Base-by-base conservation (phyloP, 805 yeast genomes). In the Candida railenensis region DNA sequence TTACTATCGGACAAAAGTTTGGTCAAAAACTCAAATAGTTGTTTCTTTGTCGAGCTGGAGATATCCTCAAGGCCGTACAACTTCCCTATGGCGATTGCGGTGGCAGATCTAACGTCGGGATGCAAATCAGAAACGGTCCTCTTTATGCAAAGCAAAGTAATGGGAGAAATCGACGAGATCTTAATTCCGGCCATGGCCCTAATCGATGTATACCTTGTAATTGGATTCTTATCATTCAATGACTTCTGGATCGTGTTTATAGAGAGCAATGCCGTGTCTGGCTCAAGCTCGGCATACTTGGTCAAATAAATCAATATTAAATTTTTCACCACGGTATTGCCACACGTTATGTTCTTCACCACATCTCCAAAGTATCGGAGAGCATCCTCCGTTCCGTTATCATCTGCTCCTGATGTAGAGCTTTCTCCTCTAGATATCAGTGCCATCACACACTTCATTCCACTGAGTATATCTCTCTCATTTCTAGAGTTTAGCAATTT, bases 181-280 rank as follows among this genome's bases (percentile, higher is more conserved):
- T 82, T 76, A 47, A 94, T 84, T n/a, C 92, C 91, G 1, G 94
- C 82, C 56, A 94, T 75, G 12, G 90, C 83, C 45, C 91, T 76
- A 38, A 94, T 77, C 0, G 96, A 85, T 46, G 88, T 70, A 2
- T 91, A 78, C 51, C 98, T 72, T 15, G 77, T 71, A 9, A 80
- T 75, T 1, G 95, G 85, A 49, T 77, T 78, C 53, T 81, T 81
- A 55, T 89, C 96, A 8, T 77, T 71, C 22, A 92, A 66, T 1
- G 89, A 76, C 64, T 87, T 89, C 63, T 94, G 99, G 42, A 94
- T 87, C 1, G 97, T 87, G 63, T 94, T 94, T 53, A 94, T 87
- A 1, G 96, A 82, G 40, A 94, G 72, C 18, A 94, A 74, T 2
- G 98, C 94, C n/a, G 88, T 77, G 61, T 91, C 96, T 8, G 94